phyloP scores from a whole-genome alignment of 208 protist species.

The Vickermania ingenoplastis region DNA sequence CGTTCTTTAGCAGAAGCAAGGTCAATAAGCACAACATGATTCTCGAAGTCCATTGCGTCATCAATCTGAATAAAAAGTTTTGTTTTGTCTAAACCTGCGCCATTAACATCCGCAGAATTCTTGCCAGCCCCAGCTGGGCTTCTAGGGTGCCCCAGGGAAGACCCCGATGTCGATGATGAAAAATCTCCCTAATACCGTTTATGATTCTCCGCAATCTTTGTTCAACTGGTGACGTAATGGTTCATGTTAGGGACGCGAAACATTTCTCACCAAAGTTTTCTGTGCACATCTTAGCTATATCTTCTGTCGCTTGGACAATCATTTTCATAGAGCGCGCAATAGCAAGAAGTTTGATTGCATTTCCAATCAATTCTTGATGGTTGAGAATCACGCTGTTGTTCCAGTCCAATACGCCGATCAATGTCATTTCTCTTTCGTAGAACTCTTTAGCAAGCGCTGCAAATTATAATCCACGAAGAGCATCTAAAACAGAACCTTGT shows the following conservation, averaged over 20 bases:
- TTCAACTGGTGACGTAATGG: neutral
- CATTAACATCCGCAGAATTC: too few relatives aligned
- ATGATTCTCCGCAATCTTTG: neutral
- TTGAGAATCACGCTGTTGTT: conserved; percentile 57
- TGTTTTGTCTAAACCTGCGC: neutral
- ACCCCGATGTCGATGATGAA: neutral
- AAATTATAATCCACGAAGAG: conserved; percentile 50
- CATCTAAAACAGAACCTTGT: conserved; percentile 35
- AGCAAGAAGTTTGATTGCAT: conserved; percentile 49
- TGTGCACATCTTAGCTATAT: conserved; percentile 32
- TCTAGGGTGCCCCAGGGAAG: neutral
- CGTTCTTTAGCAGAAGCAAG: conserved; percentile 57
- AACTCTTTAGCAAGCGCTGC: too few relatives aligned
- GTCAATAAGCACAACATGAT: conserved; percentile 75
- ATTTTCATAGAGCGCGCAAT: conserved; percentile 48
- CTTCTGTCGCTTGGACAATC: conserved; percentile 27
- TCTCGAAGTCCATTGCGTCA: conserved; percentile 61
- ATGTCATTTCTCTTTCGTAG: conserved; percentile 49
- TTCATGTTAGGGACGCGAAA: conserved; percentile 27
- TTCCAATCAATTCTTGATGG: conserved; percentile 32
- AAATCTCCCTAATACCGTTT: neutral
- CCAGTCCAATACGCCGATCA: conserved; percentile 54
- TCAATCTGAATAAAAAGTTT: conserved; percentile 22
- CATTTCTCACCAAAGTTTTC: conserved; percentile 44
- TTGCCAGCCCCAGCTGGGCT: neutral